Evolutionary conservation across 805 yeast genomes (phyloP).

Genomic region (Wickerhamiella qilinensis): DNA sequence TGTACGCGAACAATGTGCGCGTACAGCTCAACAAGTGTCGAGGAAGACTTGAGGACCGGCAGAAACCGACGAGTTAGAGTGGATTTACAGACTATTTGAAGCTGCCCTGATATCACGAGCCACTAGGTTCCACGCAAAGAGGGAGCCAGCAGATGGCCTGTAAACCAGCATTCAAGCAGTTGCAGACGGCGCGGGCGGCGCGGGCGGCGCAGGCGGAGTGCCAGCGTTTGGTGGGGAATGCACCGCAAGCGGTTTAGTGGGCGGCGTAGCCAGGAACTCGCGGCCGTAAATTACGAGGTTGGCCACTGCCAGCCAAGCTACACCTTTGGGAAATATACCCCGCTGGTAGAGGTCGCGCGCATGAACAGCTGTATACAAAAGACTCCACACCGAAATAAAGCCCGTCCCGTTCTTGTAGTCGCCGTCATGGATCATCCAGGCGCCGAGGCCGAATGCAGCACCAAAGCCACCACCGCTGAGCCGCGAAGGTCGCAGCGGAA

Average conservation of each 20-base stretch:
- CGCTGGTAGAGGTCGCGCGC: conserved; percentile 8
- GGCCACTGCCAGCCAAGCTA: conserved; percentile 7
- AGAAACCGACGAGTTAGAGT: too few species aligned
- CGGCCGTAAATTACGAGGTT: conserved; percentile 13
- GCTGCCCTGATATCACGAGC: too few species aligned
- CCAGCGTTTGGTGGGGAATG: neutral
- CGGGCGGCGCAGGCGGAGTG: too few species aligned
- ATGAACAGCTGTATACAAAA: conserved; percentile 14
- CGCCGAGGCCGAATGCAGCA: conserved; percentile 15
- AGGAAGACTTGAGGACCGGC: too few species aligned
- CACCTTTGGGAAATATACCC: conserved; percentile 6
- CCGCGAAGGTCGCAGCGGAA: conserved; percentile 10
- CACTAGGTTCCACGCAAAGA: too few species aligned
- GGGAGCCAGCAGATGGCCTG: too few species aligned
- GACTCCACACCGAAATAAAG: conserved; percentile 16
- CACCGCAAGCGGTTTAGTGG: neutral
- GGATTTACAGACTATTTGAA: too few species aligned
- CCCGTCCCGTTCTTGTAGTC: conserved; percentile 18
- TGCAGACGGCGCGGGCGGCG: too few species aligned
- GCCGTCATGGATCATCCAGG: conserved; percentile 17
- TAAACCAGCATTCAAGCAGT: too few species aligned
- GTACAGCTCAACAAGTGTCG: too few species aligned
- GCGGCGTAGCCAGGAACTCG: conserved; percentile 8
- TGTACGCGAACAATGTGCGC: too few species aligned
- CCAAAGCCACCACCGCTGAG: conserved; percentile 15